Conservation (phyloP, 2,329 filamentous ascomycete species). For the Aspergillus intermedius region DNA sequence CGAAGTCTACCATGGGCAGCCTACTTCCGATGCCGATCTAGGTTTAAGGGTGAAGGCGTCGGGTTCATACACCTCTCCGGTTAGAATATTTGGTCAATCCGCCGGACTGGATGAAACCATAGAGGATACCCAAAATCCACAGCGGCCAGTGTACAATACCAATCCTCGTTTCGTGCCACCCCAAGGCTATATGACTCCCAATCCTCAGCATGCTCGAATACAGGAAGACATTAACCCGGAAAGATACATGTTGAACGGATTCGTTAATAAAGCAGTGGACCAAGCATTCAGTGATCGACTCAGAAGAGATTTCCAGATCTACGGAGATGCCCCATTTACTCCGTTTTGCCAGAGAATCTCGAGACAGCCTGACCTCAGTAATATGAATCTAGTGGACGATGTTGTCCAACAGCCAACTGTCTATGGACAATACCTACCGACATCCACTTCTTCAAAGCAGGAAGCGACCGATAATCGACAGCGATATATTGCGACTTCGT, state of each 20-base stretch:
- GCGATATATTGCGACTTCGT: not conserved
- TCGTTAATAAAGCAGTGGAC: too few species aligned
- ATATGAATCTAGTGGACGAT: not conserved
- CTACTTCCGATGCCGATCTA: not conserved
- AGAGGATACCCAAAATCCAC: not conserved
- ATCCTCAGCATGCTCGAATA: too few species aligned
- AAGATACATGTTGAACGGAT: not conserved
- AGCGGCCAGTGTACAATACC: not conserved
- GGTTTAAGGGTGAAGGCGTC: not conserved
- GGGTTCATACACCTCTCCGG: not conserved
- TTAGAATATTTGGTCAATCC: constrained; percentile 14
- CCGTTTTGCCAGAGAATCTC: not conserved
- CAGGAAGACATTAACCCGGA: not conserved
- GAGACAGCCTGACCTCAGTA: not conserved
- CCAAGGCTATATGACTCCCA: too few species aligned
- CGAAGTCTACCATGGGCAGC: not conserved
- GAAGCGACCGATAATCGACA: too few species aligned
- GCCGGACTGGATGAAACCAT: constrained; percentile 1
- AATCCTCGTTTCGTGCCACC: not conserved
- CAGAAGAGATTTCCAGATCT: not conserved
- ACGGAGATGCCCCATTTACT: not conserved
- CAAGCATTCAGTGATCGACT: too few species aligned
- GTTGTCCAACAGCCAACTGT: not conserved
- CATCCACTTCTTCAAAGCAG: not conserved
- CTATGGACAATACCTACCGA: not conserved